Evolutionary conservation across 2,329 filamentous ascomycete species (phyloP), one percentile per base, ranked within the genome.

Genomic region (Ceratocystis huliohia): DNA sequence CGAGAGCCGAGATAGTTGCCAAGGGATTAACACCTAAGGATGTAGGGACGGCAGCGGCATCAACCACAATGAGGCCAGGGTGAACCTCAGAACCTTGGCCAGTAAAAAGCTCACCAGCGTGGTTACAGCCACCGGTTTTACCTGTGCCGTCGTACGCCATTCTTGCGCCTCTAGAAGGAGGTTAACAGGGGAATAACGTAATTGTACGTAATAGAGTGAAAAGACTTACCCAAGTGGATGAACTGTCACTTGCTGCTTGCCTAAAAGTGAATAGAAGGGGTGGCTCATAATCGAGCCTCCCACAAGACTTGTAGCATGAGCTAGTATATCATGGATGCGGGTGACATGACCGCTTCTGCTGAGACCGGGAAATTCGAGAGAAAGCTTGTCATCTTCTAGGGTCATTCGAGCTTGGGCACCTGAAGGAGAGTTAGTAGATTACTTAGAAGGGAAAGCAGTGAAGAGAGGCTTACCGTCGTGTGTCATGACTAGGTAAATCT

Each of bases 1-100:
- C 85, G 22, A 89, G 78, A 2, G 86, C 86, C 0, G 85, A 81
- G 69, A 88, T 88, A 0, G 86, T 89, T 1, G 86, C 86, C 64
- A 87, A 80, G 0, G 86, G 86, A 70, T 89, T 89, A 2, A 84
- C 83, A 15, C 85, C 81, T 1, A 88, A 76, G 0, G 86, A 81
- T 6, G 81, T 80, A 0, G 86, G 86, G 17, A 89, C 80, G 0
- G 84, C 74, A 2, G 85, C 78, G 7, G 76, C 85, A 71, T 89
- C 86, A 0, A 81, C 82, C 37, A 86, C 82, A 20, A 87, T 77
- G 1, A 88, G 76, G 0, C 85, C 85, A 0, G 76, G 62, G 70
- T 88, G 76, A 0, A 79, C 79, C 44, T 84, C 80, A 0, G 70
- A 71, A 0, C 79, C 79, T 3, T 75, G 71, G 2, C 84, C 84